phyloP scores from a whole-genome alignment of 331 rosid genomes.

The Arachis monticola region DNA sequence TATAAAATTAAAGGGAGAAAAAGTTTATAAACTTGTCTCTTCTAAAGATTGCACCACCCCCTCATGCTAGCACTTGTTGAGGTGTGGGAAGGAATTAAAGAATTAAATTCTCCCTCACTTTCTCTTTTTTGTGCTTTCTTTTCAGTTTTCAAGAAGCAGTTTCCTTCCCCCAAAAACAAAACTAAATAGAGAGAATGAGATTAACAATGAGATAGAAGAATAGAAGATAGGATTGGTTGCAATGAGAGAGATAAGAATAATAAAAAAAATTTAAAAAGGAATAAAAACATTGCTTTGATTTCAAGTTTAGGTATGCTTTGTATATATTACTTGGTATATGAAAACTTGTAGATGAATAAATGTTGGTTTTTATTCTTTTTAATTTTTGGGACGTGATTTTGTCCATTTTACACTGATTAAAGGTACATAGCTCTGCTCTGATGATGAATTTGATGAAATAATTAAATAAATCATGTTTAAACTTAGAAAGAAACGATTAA shows the following conservation, averaged over 20 bases:
- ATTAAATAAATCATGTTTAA: constrained; percentile 27
- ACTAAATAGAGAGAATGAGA: constrained; percentile 40
- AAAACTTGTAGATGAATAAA: constrained; percentile 64
- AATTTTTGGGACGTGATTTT: constrained; percentile 29
- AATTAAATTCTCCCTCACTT: constrained; percentile 52
- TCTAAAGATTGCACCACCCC: constrained; percentile 47
- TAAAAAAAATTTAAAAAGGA: constrained; percentile 29
- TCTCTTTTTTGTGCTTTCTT: constrained; percentile 40
- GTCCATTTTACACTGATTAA: constrained; percentile 47
- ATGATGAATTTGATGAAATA: constrained; percentile 29
- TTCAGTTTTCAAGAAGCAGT: constrained; percentile 45
- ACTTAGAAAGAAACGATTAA: constrained; percentile 35
- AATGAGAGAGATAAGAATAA: constrained; percentile 16
- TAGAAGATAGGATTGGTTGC: constrained; percentile 42
- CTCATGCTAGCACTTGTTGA: constrained; percentile 50
- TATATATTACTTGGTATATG: constrained; percentile 31
- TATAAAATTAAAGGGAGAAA: constrained; percentile 18
- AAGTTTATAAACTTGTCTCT: constrained; percentile 48
- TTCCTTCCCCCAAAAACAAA: constrained; percentile 32
- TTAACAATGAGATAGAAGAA: constrained; percentile 29
- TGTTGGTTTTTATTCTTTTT: constrained; percentile 45
- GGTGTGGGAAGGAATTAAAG: constrained; percentile 56
- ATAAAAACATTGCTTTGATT: constrained; percentile 60
- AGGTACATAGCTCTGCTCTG: constrained; percentile 33
- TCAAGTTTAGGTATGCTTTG: constrained; percentile 54